phyloP scores from a whole-genome alignment of 2,329 filamentous ascomycete species.

The Cladosporium sp. region DNA sequence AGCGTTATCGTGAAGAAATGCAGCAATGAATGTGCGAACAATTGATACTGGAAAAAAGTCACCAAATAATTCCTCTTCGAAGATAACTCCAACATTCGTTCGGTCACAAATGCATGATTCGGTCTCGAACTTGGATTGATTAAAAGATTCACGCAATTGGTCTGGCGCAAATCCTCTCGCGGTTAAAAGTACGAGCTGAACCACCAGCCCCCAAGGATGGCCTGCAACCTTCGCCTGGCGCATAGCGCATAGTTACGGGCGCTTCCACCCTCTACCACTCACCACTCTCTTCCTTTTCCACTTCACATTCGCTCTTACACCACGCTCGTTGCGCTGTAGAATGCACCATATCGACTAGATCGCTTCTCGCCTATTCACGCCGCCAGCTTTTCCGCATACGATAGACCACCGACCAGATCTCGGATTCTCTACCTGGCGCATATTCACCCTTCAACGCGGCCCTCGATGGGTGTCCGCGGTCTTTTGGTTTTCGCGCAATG shows the following conservation, averaged over 20 bases:
- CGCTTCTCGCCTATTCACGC: neutral
- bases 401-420: too few species aligned
- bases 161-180: too few species aligned
- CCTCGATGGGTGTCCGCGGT: neutral
- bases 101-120: too few species aligned
- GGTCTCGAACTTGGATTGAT: too few species aligned
- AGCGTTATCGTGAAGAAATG: too few species aligned
- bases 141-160: too few species aligned
- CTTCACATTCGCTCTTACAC: neutral
- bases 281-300: neutral
- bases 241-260: too few species aligned
- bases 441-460: neutral
- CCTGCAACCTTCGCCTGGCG: conserved; percentile 11
- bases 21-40: too few species aligned
- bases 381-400: neutral
- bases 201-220: conserved; percentile 10
- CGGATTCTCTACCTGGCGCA: neutral
- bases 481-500: conserved; percentile 3
- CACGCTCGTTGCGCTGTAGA: neutral
- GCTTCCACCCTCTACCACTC: neutral
- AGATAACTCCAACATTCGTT: too few species aligned
- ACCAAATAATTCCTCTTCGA: too few species aligned
- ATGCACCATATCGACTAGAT: neutral
- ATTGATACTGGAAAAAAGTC: too few species aligned
- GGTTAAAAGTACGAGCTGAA: conserved; percentile 1